These are phyloP conservation scores for Catharanthus roseus DNA, from an alignment of 257 asterid species.

Conservation along the genomic window DNA sequence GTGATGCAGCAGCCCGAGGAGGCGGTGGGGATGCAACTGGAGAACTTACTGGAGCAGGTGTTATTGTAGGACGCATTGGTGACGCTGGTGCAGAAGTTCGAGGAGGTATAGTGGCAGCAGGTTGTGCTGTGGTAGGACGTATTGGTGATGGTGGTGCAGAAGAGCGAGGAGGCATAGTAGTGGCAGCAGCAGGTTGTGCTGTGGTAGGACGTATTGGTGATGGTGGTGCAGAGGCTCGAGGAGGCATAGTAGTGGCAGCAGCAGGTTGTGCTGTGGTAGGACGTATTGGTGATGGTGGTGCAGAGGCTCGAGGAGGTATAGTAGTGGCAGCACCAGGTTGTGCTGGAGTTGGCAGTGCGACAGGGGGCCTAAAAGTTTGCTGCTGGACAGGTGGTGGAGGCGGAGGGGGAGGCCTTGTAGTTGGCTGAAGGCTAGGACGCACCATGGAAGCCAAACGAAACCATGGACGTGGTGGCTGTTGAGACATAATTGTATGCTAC, in stretches of 20 bases:
- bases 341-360: constrained; percentile 7
- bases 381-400: constrained; percentile 7
- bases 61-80: not conserved
- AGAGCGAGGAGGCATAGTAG: too few relatives aligned
- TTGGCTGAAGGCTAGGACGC: constrained; percentile 12
- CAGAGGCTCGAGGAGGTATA: constrained; percentile 4
- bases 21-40: constrained; percentile 9
- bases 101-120: too few relatives aligned
- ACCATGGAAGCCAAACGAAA: constrained; percentile 14
- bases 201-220: not conserved
- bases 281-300: constrained; percentile 10
- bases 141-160: too few relatives aligned
- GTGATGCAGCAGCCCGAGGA: not conserved
- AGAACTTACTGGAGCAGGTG: constrained; percentile 13
- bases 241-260: not conserved
- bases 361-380: constrained; percentile 15
- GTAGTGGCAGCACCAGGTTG: not conserved
- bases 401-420: not conserved
- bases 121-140: constrained; percentile 8
- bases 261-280: constrained; percentile 18
- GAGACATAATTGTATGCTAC: constrained; percentile 21
- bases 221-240: constrained; percentile 11
- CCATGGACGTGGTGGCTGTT: constrained; percentile 21
- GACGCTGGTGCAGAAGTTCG: not conserved
- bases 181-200: too few relatives aligned